Evolutionary conservation across 2,329 filamentous ascomycete species (phyloP).

Genomic region (Aspergillus tubingensis): DNA sequence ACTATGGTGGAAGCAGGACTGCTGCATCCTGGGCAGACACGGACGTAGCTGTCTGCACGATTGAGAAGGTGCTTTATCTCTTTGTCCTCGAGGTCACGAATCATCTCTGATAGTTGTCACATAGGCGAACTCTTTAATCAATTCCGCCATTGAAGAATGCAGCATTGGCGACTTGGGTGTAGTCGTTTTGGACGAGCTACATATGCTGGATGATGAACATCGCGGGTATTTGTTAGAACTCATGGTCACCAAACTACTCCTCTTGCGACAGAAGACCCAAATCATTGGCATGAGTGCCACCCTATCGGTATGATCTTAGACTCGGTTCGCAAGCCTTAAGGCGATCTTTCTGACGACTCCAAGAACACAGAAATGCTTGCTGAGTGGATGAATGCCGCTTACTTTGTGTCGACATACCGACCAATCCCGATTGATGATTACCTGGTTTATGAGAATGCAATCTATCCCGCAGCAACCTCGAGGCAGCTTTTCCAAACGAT

Average conservation of each 20-base stretch:
- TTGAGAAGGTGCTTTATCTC: slow-evolving; percentile 62
- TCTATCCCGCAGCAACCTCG: slow-evolving; percentile 65
- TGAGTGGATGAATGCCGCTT: slow-evolving; percentile 69
- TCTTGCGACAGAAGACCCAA: slow-evolving; percentile 66
- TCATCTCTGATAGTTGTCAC: neutral
- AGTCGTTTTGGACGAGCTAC: slow-evolving; percentile 75
- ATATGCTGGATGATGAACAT: slow-evolving; percentile 77
- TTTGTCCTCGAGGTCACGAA: slow-evolving; percentile 5
- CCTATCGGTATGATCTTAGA: slow-evolving; percentile 58
- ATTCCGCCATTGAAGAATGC: slow-evolving; percentile 71
- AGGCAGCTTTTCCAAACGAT: slow-evolving; percentile 61
- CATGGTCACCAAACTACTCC: slow-evolving; percentile 71
- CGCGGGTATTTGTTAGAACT: slow-evolving; percentile 75
- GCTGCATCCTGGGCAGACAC: slow-evolving; percentile 70
- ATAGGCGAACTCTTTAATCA: slow-evolving; percentile 73
- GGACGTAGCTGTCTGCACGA: slow-evolving; percentile 76
- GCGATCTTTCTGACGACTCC: slow-evolving; percentile 14
- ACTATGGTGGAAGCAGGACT: slow-evolving; percentile 72
- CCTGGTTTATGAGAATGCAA: slow-evolving; percentile 68
- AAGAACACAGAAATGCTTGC: slow-evolving; percentile 71
- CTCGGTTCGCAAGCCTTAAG: no score
- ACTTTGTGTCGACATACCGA: slow-evolving; percentile 71
- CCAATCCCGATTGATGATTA: slow-evolving; percentile 76
- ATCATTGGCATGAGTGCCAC: slow-evolving; percentile 81
- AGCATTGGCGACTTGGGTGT: slow-evolving; percentile 64